phyloP scores from a whole-genome alignment of 208 protist species.

The Trypanosoma lewisi region DNA sequence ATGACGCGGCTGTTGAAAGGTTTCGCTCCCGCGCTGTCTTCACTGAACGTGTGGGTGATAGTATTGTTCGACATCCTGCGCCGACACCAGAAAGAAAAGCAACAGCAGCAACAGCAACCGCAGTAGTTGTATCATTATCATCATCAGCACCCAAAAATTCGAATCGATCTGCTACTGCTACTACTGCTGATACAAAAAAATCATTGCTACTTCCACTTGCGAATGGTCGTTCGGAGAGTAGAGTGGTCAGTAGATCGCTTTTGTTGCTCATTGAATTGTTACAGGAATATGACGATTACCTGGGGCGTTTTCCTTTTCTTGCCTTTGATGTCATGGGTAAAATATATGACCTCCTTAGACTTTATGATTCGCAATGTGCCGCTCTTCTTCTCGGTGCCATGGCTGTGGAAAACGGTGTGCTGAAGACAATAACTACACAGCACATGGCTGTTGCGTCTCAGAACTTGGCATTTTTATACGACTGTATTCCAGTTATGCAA shows the following conservation, averaged over 20 bases:
- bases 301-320: conserved; percentile 77
- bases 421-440: conserved; percentile 79
- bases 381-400: conserved; percentile 77
- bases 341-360: conserved; percentile 75
- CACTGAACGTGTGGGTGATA: conserved; percentile 8
- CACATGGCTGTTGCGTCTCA: conserved; percentile 87
- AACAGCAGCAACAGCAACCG: conserved; percentile 1
- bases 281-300: conserved; percentile 67
- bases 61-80: background rate
- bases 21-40: conserved; percentile 17
- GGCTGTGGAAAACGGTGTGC: conserved; percentile 71
- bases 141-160: too few species aligned
- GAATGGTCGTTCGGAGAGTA: conserved; percentile 39
- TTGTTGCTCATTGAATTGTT: conserved; percentile 77
- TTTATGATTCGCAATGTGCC: conserved; percentile 72
- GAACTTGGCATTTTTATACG: conserved; percentile 65
- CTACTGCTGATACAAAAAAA: conserved; percentile 27
- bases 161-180: too few species aligned
- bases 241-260: conserved; percentile 66
- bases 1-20: conserved; percentile 26
- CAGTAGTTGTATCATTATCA: background rate
- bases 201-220: conserved; percentile 30
- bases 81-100: background rate
- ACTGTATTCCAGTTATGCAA: conserved; percentile 67
- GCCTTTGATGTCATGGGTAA: conserved; percentile 73